Evolutionary conservation across 495 filamentous ascomycete genomes (phyloP), one percentile per base, ranked within the genome.

Genomic region (Echria macrotheca): DNA sequence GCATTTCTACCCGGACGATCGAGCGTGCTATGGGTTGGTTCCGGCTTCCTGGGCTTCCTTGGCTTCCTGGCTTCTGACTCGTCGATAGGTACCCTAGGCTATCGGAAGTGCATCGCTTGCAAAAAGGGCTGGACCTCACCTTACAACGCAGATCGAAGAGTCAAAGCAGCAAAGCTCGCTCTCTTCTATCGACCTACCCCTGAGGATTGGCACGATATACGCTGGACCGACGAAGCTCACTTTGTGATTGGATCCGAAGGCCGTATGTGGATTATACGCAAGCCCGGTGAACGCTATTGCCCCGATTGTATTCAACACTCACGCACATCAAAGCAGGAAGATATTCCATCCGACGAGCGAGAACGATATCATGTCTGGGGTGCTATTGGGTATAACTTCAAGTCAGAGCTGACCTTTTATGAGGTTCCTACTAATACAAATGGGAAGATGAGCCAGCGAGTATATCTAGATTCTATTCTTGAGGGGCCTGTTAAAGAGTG

Each of bases 141-240:
- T 5, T 37, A 8, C 7, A 37, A 37, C 17, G 33, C 33, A 5
- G 7, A 37, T 6, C 28, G 28, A 31, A 6, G 28, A 31, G 12
- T 31, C 12, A 12, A 31, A 6, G 28, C 28, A 6, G 28, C 28
- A 12, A 31, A 31, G 17, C 7, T 14, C 14, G 33, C 33, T 5
- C 33, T 37, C 14, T 17, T 9, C 5, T 37, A 5, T 37, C 26
- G 41, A 4, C 41, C 41, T n/a, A 4, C 12, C 29, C 41, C 41
- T 8, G 41, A 44, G 15, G 23, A 44, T 44, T 44, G 41, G 41
- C 41, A 24, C 41, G 41, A 44, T 44, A 44, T 44, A n/a, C 21
- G 41, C 4, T 44, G 12, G 21, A 26, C 41, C 12, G 23, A 44
- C 23, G 41, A 44, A 28, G 41, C 24, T 12, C 41, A 44, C 15